Percentiles rank a stretch among this genome's conserved stretches.
Evolutionary conservation across 306 rosid species (phyloP).

Genomic region (Cucumis hystrix): DNA sequence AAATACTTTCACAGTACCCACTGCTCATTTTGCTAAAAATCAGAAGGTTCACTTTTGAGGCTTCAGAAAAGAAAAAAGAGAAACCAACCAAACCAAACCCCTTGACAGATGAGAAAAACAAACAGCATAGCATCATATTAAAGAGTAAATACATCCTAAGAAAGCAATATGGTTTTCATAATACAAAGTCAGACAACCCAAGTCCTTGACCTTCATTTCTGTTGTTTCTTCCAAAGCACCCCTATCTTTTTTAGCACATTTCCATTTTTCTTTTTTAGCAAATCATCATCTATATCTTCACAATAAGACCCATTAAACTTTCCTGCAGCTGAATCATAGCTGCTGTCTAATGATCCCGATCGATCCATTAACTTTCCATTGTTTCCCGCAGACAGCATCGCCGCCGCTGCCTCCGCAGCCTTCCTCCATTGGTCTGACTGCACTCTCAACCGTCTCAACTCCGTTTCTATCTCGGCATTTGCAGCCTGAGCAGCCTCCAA

Average conservation of each 20-base stretch:
- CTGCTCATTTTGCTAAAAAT: neutral
- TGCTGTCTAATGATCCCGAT: conserved; percentile 56
- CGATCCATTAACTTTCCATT: conserved; percentile 70
- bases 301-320: conserved; percentile 41
- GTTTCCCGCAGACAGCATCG: conserved; percentile 79
- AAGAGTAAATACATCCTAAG: neutral
- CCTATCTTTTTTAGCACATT: conserved; percentile 96
- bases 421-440: conserved; percentile 97
- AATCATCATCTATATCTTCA: conserved; percentile 63
- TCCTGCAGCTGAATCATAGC: conserved; percentile 28
- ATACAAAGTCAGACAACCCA: neutral
- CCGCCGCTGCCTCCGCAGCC: conserved; percentile 95
- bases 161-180: neutral
- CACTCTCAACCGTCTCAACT: conserved; percentile 69
- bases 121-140: neutral
- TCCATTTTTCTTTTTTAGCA: conserved; percentile 81
- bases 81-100: neutral
- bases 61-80: neutral
- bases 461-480: conserved; percentile 64
- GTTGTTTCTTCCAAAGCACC: conserved; percentile 93
- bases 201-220: conserved; percentile 28
- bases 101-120: neutral
- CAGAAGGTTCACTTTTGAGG: neutral
- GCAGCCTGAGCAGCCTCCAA: conserved; percentile 64
- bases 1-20: neutral